Conservation (phyloP, 768 basidiomycete genomes). For the Xerocomus spinulosus region DNA sequence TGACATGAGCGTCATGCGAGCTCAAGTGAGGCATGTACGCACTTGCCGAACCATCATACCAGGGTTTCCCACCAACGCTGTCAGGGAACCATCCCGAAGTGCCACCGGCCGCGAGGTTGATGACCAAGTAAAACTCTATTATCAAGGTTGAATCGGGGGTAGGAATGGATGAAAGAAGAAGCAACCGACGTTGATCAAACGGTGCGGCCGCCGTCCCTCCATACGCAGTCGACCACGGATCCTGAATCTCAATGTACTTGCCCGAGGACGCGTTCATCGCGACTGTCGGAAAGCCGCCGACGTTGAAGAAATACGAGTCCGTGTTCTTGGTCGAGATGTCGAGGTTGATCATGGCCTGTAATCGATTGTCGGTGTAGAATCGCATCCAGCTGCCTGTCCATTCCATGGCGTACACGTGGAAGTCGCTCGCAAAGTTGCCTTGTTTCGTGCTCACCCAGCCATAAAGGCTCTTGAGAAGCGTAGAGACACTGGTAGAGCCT, state of each 20-base stretch:
- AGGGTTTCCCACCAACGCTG: slow-evolving; percentile 51
- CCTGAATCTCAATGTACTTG: slow-evolving; percentile 36
- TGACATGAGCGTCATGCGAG: slow-evolving; percentile 18
- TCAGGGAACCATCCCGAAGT: slow-evolving; percentile 55
- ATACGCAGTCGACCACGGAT: slow-evolving; percentile 47
- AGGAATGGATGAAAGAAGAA: background rate
- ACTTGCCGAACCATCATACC: slow-evolving; percentile 60
- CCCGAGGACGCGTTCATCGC: slow-evolving; percentile 39
- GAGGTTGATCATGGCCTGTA: slow-evolving; percentile 49
- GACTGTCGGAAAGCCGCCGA: slow-evolving; percentile 48
- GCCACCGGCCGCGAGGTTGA: slow-evolving; percentile 77
- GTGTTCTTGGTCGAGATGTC: slow-evolving; percentile 39
- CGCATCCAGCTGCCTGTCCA: slow-evolving; percentile 56
- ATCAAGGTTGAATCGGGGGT: slow-evolving; percentile 6
- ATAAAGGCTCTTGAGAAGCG: slow-evolving; percentile 35
- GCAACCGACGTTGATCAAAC: slow-evolving; percentile 31
- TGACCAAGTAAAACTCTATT: slow-evolving; percentile 72
- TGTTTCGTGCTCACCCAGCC: slow-evolving; percentile 37
- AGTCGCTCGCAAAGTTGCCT: slow-evolving; percentile 42
- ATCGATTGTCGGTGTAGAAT: slow-evolving; percentile 49
- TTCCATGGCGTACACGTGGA: slow-evolving; percentile 54
- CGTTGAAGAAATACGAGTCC: slow-evolving; percentile 48
- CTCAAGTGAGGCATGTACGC: slow-evolving; percentile 17
- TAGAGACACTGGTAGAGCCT: slow-evolving; percentile 10
- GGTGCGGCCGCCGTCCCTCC: slow-evolving; percentile 45